These are phyloP conservation scores for Amphicarpaea edgeworthii DNA, from an alignment of 306 rosid genomes.

Conservation along the genomic window DNA sequence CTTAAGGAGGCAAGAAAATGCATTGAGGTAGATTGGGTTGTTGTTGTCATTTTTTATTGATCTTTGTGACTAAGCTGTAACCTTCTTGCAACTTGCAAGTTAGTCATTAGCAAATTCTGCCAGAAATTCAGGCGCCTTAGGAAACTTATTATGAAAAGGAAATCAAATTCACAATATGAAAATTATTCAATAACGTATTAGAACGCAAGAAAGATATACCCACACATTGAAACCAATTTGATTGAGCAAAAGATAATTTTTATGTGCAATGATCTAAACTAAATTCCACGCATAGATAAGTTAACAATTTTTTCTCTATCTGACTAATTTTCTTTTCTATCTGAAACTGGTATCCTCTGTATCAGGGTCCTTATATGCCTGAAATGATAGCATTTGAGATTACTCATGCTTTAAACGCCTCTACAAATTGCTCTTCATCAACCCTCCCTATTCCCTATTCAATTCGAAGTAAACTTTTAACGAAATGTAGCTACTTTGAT, in stretches of 20 bases:
- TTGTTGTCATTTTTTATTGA: not conserved
- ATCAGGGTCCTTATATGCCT: not conserved
- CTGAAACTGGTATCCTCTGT: constrained; percentile 7
- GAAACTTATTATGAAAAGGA: not conserved
- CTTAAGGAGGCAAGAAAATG: constrained; percentile 13
- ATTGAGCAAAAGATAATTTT: not conserved
- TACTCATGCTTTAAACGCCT: not conserved
- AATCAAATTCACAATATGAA: not conserved
- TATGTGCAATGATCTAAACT: not conserved
- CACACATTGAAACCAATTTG: not conserved
- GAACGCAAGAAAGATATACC: not conserved
- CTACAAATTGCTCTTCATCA: constrained; percentile 4
- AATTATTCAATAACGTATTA: constrained; percentile 6
- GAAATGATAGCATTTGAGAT: not conserved
- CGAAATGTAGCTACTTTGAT: not conserved
- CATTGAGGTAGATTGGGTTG: not conserved
- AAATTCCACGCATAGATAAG: not conserved
- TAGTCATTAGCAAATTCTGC: not conserved
- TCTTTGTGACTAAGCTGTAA: not conserved
- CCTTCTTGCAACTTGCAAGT: not conserved
- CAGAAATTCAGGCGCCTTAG: not conserved
- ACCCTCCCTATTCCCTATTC: not conserved
- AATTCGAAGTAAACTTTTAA: not conserved
- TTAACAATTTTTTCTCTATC: not conserved
- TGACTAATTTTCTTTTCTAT: not conserved